Percentiles rank a stretch among this genome's conserved stretches.
Evolutionary conservation across 352 stramenopile species (phyloP).

Genomic region (Globisporangium spinosum): DNA sequence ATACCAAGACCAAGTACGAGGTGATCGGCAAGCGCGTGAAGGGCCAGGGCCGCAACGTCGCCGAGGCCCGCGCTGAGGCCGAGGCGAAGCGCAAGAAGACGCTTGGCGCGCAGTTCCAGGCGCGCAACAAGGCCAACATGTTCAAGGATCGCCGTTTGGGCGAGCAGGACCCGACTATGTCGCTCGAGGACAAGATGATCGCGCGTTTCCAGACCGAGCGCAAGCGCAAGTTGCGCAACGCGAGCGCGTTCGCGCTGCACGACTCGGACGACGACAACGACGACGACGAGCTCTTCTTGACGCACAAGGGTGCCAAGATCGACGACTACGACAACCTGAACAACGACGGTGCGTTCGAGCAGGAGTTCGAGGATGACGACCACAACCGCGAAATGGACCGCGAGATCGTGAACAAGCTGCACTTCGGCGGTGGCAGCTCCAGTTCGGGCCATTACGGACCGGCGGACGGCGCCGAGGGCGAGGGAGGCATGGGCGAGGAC

Average conservation of each 20-base stretch:
- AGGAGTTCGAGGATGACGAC: conserved; percentile 66
- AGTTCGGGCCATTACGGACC: conserved; percentile 14
- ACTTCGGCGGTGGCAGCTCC: conserved; percentile 72
- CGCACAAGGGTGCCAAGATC: conserved; percentile 69
- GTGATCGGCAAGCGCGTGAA: conserved; percentile 89
- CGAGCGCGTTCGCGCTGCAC: conserved; percentile 65
- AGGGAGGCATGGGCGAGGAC: conserved; percentile 18
- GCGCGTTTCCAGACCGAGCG: conserved; percentile 86
- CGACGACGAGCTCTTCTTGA: conserved; percentile 74
- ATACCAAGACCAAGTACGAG: conserved; percentile 87
- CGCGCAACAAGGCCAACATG: conserved; percentile 86
- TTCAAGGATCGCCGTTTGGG: conserved; percentile 86
- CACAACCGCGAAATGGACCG: conserved; percentile 68
- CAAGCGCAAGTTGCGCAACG: conserved; percentile 83
- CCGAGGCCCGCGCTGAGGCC: conserved; percentile 71
- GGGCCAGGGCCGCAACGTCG: conserved; percentile 86
- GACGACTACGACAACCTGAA: conserved; percentile 75
- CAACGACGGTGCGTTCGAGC: conserved; percentile 33
- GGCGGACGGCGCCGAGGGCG: conserved; percentile 16
- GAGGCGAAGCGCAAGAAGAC: conserved; percentile 86
- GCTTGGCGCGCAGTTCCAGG: conserved; percentile 74
- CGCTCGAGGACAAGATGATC: conserved; percentile 92
- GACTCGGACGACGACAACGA: conserved; percentile 76
- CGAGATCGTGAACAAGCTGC: conserved; percentile 81
- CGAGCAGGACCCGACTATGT: conserved; percentile 79